A percentile compares a stretch with the other conserved stretches of the same genome.
Evolutionary conservation across 164 flowering plant genomes (phyloP).

Genomic region (Vitis amurensis): DNA sequence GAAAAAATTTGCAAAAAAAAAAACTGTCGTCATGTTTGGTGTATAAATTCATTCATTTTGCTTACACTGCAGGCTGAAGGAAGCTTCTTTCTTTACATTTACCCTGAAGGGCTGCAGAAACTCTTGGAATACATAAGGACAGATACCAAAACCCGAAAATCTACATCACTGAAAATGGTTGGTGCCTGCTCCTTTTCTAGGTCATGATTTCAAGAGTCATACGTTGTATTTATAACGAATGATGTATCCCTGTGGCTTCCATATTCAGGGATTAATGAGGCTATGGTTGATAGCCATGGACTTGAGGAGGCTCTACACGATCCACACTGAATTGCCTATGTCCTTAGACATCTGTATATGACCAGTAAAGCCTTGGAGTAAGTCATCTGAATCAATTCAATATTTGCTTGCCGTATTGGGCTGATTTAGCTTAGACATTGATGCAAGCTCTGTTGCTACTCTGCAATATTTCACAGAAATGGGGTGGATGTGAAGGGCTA

Average conservation of each 20-base stretch:
- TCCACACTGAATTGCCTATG: conserved; percentile 10
- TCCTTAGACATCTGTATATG: conserved; percentile 16
- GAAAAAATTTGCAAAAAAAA: too few relatives aligned
- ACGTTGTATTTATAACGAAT: too few relatives aligned
- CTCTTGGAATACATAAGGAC: conserved; percentile 15
- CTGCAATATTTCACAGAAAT: conserved; percentile 10
- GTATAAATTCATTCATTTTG: not conserved
- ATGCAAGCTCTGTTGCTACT: not conserved
- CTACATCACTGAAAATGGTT: conserved; percentile 37
- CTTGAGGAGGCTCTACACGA: conserved; percentile 8
- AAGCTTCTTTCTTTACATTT: conserved; percentile 16
- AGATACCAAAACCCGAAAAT: conserved; percentile 23
- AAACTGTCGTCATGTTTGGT: too few relatives aligned
- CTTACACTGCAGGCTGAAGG: conserved; percentile 20
- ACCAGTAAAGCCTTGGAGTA: conserved; percentile 9
- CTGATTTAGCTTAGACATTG: not conserved
- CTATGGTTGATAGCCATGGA: conserved; percentile 1
- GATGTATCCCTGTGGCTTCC: not conserved
- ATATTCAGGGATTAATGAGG: conserved; percentile 8
- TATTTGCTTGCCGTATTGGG: not conserved
- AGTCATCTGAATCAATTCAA: not conserved
- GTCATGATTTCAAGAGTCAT: not conserved
- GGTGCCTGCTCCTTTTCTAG: not conserved
- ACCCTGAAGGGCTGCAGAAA: conserved; percentile 20
- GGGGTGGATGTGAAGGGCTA: conserved; percentile 31